Evolutionary conservation across 2,329 filamentous ascomycete genomes (phyloP).

Genomic region (Boeremia exigua): DNA sequence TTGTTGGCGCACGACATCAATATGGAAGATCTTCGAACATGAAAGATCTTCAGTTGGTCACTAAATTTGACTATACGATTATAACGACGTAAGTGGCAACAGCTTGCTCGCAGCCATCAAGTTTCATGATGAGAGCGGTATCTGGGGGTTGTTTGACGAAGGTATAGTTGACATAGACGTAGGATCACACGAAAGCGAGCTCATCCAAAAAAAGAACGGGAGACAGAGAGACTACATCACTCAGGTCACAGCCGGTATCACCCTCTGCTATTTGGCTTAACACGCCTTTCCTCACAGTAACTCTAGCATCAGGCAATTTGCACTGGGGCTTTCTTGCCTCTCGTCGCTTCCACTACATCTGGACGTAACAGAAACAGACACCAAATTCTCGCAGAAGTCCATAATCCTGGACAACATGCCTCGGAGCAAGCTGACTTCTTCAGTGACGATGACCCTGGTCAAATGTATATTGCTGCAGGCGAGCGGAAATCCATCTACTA

Average conservation of each 20-base stretch:
- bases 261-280: no score
- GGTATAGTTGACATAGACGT: constrained; percentile 48
- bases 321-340: constrained; percentile 53
- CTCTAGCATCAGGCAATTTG: no score
- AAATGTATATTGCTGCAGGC: constrained; percentile 51
- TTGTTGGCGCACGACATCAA: constrained; percentile 47
- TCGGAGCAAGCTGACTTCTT: constrained; percentile 53
- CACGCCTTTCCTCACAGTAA: no score
- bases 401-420: constrained; percentile 49
- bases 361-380: constrained; percentile 42
- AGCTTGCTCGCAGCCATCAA: constrained; percentile 51
- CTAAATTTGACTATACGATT: constrained; percentile 52
- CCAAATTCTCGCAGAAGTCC: constrained; percentile 47
- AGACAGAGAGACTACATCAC: constrained; percentile 44
- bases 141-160: constrained; percentile 48
- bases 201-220: constrained; percentile 47
- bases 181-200: constrained; percentile 46
- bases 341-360: constrained; percentile 51
- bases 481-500: constrained; percentile 56
- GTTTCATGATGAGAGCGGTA: constrained; percentile 43
- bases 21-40: constrained; percentile 53
- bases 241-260: no score
- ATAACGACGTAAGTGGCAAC: constrained; percentile 50
- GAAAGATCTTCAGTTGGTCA: constrained; percentile 54
- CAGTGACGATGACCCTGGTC: constrained; percentile 50